A percentile compares a stretch with the other conserved stretches of the same genome.
These are phyloP conservation scores for Xylaria digitata DNA, from an alignment of 2,329 filamentous ascomycete genomes.

Conservation along the genomic window DNA sequence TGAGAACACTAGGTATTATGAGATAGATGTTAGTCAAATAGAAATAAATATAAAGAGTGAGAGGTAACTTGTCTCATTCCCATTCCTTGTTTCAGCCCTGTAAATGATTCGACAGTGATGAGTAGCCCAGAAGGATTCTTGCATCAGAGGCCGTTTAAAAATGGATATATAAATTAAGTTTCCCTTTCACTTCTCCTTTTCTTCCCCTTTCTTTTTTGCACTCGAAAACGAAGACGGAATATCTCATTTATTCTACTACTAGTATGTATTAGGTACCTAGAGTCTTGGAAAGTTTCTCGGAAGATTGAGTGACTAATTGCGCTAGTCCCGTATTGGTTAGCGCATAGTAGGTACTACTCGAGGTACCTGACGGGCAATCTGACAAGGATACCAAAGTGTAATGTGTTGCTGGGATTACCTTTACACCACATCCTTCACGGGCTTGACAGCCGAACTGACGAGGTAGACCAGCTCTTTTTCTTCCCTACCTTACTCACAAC, in stretches of 20 bases:
- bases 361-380: conserved; percentile 1
- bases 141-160: no score
- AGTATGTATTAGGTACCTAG: no score
- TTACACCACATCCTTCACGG: not conserved
- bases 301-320: no score
- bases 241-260: no score
- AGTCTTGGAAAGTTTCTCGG: no score
- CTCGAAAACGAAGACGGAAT: no score
- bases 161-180: no score
- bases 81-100: not conserved
- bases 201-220: no score
- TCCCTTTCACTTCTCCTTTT: no score
- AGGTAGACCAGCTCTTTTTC: conserved; percentile 10
- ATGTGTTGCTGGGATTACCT: conserved; percentile 1
- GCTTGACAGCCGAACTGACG: conserved; percentile 10
- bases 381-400: not conserved
- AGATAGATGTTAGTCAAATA: not conserved
- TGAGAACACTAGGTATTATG: not conserved
- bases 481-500: not conserved
- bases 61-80: not conserved
- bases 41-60: not conserved
- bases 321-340: not conserved
- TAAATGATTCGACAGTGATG: no score
- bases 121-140: no score
- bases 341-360: not conserved